These are phyloP conservation scores for Proliferodiscus dingleyae DNA, from an alignment of 2,329 filamentous ascomycete genomes.

Conservation along the genomic window DNA sequence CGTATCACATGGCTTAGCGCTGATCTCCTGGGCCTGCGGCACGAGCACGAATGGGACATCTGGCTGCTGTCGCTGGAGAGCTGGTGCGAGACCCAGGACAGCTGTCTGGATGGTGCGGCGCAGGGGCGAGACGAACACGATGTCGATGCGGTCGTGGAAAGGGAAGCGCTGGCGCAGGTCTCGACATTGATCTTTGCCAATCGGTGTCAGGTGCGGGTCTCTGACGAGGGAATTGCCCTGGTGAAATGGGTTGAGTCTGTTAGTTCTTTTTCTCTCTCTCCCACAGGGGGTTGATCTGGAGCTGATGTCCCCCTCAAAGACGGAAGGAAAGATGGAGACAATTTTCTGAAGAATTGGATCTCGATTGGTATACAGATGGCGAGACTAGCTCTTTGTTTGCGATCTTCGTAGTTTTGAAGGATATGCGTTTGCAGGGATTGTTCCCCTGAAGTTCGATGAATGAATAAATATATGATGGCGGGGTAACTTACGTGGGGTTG, in stretches of 20 bases:
- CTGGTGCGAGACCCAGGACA: constrained; percentile 52
- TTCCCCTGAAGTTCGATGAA: too few species aligned
- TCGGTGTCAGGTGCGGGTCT: constrained; percentile 70
- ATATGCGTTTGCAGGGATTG: too few species aligned
- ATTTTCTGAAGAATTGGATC: too few species aligned
- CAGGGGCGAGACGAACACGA: constrained; percentile 72
- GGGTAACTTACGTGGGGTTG: constrained; percentile 5
- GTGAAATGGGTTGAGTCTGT: background rate
- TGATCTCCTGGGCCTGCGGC: constrained; percentile 17
- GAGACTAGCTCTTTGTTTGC: too few species aligned
- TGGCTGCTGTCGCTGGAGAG: constrained; percentile 4
- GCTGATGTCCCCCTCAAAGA: too few species aligned
- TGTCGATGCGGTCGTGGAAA: constrained; percentile 57
- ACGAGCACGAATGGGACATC: constrained; percentile 13
- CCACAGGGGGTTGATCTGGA: constrained; percentile 48
- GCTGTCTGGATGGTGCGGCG: constrained; percentile 75
- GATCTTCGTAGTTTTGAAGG: too few species aligned
- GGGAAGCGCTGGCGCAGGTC: constrained; percentile 58
- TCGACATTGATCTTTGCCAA: constrained; percentile 71
- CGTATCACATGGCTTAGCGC: constrained; percentile 17
- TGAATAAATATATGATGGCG: too few species aligned
- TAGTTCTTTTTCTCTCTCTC: background rate
- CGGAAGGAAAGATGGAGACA: too few species aligned
- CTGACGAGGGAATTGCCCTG: constrained; percentile 14
- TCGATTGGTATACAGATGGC: too few species aligned